A percentile compares a stretch with the other conserved stretches of the same genome.
Evolutionary conservation across 441 rosid species (phyloP).

Genomic region (Viola pubescens): DNA sequence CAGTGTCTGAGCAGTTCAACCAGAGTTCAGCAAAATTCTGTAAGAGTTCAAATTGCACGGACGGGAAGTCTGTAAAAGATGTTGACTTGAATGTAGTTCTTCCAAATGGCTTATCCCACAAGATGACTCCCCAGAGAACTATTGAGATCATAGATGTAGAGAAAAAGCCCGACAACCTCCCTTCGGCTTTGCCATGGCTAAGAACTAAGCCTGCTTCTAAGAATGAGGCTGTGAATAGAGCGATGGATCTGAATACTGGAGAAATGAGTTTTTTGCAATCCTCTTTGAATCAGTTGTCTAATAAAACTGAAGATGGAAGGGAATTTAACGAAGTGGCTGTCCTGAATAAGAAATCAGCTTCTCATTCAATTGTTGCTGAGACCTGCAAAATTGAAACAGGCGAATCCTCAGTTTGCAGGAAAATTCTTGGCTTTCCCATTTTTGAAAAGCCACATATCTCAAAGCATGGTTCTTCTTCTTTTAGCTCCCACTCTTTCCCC

Average conservation of each 20-base stretch:
- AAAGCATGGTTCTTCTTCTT: slow-evolving; percentile 38
- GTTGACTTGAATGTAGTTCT: slow-evolving; percentile 49
- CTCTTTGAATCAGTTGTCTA: slow-evolving; percentile 29
- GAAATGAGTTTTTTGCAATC: slow-evolving; percentile 34
- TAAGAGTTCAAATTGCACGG: slow-evolving; percentile 30
- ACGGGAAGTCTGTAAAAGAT: slow-evolving; percentile 40
- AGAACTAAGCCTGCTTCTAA: slow-evolving; percentile 33
- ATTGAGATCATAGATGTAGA: slow-evolving; percentile 36
- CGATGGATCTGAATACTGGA: slow-evolving; percentile 36
- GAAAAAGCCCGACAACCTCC: slow-evolving; percentile 36
- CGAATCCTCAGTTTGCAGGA: slow-evolving; percentile 30
- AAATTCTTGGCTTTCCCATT: slow-evolving; percentile 54
- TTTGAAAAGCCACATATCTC: slow-evolving; percentile 32
- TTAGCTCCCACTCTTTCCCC: slow-evolving; percentile 28
- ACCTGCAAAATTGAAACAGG: slow-evolving; percentile 28
- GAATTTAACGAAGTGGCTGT: slow-evolving; percentile 20
- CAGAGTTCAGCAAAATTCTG: slow-evolving; percentile 26
- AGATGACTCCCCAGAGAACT: slow-evolving; percentile 25
- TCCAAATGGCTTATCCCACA: slow-evolving; percentile 32
- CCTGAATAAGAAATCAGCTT: slow-evolving; percentile 33
- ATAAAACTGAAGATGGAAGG: slow-evolving; percentile 29
- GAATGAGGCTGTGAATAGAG: slow-evolving; percentile 26
- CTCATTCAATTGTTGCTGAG: slow-evolving; percentile 31
- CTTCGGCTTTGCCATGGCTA: slow-evolving; percentile 58
- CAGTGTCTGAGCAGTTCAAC: slow-evolving; percentile 23